Base-by-base conservation (phyloP, 73 alveolate genomes). In the Chromera velia region DNA sequence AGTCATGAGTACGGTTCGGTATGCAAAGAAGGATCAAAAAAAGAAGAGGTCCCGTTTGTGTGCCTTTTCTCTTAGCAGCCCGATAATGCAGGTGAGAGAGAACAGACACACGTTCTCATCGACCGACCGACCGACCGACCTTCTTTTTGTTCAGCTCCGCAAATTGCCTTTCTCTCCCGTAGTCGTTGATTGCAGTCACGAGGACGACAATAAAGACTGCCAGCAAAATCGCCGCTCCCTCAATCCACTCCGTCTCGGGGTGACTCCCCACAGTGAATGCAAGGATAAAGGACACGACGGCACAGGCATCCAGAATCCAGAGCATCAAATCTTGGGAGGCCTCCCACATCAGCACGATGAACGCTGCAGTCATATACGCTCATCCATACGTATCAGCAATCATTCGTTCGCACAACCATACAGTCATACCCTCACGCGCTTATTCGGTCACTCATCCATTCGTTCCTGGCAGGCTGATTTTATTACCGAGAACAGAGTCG, bases 191-290 rank as follows among this genome's bases (percentile, higher is more conserved):
- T 26, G 95, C 84, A 0, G 95, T 81, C 55, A 91, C 97, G 48
- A 85, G 69, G 30, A 87, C 93, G 19, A 91, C 95, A 0, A 91
- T 90, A n/a, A 89, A 32, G 34, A 91, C 94, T 30, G 94, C 95
- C 7, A 89, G 65, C 32, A 91, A 66, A 69, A 91, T 91, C 68
- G 89, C 85, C 28, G 82, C 90, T 31, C 97, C 98, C 86, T 93
- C 98, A 32, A 93, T 86, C 96, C 98, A 93, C 28, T 92, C 97
- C 9, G 81, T 86, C 26, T 76, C 87, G 63, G 91, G 88, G 48
- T 90, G 83, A 34, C 55, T 81, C 32, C 67, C 93, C 28, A 69
- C 90, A 10, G 95, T 87, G 49, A 82, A 83, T 30, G 92, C 96
- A 64, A 91, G 81, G 32, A 87, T 82, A 0, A 91, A 75, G 76